Evolutionary conservation across 2,329 filamentous ascomycete species (phyloP).

Genomic region (Eurotiales sp.): DNA sequence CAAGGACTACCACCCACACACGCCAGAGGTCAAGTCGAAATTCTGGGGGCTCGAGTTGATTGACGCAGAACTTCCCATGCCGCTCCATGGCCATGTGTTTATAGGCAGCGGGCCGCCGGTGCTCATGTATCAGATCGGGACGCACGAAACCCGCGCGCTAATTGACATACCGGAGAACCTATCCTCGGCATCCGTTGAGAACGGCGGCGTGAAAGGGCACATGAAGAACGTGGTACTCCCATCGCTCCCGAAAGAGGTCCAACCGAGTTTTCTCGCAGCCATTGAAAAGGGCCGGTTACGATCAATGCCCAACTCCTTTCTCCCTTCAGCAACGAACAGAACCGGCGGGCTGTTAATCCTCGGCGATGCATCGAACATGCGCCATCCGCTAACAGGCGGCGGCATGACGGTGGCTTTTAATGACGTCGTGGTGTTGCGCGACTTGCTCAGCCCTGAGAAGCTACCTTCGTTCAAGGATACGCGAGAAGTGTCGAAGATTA

Average conservation of each 20-base stretch:
- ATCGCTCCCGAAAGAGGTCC: conserved; percentile 66
- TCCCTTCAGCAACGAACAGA: conserved; percentile 72
- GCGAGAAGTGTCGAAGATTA: conserved; percentile 60
- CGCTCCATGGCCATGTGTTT: conserved; percentile 80
- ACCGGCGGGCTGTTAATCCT: conserved; percentile 73
- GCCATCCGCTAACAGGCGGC: conserved; percentile 93
- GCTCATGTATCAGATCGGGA: conserved; percentile 94
- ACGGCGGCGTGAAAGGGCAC: conserved; percentile 82
- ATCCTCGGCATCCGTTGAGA: conserved; percentile 66
- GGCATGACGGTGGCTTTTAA: conserved; percentile 98
- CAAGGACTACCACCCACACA: conserved; percentile 66
- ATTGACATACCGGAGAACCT: conserved; percentile 80
- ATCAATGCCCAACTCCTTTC: conserved; percentile 93
- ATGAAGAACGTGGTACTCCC: conserved; percentile 77
- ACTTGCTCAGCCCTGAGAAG: conserved; percentile 65
- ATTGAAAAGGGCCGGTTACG: conserved; percentile 75
- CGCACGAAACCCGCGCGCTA: conserved; percentile 85
- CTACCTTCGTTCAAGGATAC: conserved; percentile 69
- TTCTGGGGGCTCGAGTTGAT: conserved; percentile 94
- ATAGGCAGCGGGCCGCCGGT: conserved; percentile 75
- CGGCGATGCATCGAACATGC: conserved; percentile 97
- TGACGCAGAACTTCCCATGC: conserved; percentile 73
- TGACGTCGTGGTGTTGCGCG: conserved; percentile 75
- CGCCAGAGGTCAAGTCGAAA: conserved; percentile 71
- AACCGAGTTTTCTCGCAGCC: conserved; percentile 69